Base-by-base conservation (phyloP, 2,329 filamentous ascomycete genomes). In the Nigrograna mackinnonii region DNA sequence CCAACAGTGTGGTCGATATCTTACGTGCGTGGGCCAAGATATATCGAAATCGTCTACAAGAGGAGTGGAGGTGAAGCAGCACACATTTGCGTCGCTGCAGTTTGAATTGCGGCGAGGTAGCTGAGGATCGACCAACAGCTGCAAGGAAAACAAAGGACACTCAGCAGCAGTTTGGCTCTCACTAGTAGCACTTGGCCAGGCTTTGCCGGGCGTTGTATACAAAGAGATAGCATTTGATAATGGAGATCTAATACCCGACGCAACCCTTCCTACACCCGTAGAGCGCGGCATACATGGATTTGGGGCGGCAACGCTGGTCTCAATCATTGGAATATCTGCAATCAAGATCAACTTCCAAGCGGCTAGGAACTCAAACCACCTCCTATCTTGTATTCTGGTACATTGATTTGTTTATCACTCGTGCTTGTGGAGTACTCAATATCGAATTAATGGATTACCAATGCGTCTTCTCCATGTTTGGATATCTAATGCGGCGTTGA, bases 271-370 rank as follows among this genome's bases (percentile, higher is more conserved):
- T 5, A 19, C 5, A 6, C 7, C 22, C 17, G 22, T 34, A 6
- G 16, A 36, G n/a, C 22, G 22, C 12, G 38, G 32, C 24, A 32
- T 45, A n/a, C 32, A 16, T 24, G 43, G 37, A 20, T 45, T 41
- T 36, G 38, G 37, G 3, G 14, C 22, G 13, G 39, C 32, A 9
- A 17, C 18, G 11, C 22, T n/a, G 2, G 19, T 50, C 22, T 43
- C 22, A 4, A n/a, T 35, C n/a, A 11, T 50, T 1, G 47, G 47
- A 3, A 37, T 50, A 12, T 30, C 21, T 26, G 26, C 35, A 13
- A 34, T 50, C 36, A 50, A 50, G 26, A 12, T 50, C 19, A 50
- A 50, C 35, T 47, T 50, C 47, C 40, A 38, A 37, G 21, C 47
- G 44, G 5, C 38, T 50, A 14, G 47, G 47, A 22, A 21, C 24